phyloP scores from a whole-genome alignment of 306 rosid genomes.

The Quercus robur region DNA sequence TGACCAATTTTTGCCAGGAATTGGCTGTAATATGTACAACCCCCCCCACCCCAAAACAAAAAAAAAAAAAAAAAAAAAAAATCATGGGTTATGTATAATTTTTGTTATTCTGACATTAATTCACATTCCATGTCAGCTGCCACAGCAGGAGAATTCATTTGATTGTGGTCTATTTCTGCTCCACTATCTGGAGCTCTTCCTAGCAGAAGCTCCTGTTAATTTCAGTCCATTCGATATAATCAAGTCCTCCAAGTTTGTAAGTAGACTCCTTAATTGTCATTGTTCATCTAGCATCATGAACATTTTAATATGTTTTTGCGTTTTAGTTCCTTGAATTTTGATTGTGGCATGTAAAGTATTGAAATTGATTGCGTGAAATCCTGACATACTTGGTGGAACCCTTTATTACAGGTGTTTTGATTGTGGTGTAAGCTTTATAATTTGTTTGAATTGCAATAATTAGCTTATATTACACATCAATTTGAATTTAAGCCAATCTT shows the following conservation, averaged over 20 bases:
- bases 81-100: neutral
- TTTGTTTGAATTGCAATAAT: neutral
- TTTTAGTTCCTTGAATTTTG: neutral
- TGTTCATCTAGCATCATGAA: neutral
- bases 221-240: constrained; percentile 74
- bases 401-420: neutral
- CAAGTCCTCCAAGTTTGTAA: constrained; percentile 76
- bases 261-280: constrained; percentile 30
- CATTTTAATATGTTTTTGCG: neutral
- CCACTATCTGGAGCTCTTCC: constrained; percentile 89
- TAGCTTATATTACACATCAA: neutral
- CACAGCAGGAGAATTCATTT: constrained; percentile 89
- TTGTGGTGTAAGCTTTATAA: neutral
- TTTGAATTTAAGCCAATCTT: neutral
- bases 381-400: neutral
- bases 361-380: neutral
- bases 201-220: constrained; percentile 69
- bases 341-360: neutral
- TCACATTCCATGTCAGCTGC: constrained; percentile 58
- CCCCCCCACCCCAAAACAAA: too few species aligned
- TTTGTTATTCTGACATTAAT: constrained; percentile 11
- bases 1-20: neutral
- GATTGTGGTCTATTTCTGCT: constrained; percentile 95
- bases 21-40: too few species aligned
- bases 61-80: too few species aligned